Conservation (phyloP, 345 rosid genomes). For the Eucalyptus globulus region DNA sequence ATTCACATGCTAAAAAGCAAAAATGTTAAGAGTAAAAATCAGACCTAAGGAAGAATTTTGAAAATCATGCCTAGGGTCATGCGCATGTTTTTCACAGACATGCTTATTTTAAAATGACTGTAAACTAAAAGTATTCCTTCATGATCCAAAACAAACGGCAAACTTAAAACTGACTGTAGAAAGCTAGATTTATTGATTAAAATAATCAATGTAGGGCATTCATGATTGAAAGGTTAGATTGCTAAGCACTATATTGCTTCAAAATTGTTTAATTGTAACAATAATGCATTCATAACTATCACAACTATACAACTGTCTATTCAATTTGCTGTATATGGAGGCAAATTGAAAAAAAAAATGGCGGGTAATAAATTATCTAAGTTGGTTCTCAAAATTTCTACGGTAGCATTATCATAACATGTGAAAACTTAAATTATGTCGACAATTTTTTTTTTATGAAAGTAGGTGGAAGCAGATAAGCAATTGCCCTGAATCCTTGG, state of each 20-base stretch:
- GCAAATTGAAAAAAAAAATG: background rate
- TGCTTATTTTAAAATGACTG: background rate
- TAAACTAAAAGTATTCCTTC: background rate
- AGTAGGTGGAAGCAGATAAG: background rate
- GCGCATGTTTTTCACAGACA: background rate
- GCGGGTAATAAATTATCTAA: background rate
- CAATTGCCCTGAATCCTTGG: background rate
- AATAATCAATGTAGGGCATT: background rate
- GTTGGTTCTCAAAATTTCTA: background rate
- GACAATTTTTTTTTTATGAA: background rate
- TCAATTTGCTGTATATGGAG: background rate
- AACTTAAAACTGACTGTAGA: background rate
- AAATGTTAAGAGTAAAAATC: background rate
- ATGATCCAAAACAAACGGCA: background rate
- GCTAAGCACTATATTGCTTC: background rate
- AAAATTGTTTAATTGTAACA: background rate
- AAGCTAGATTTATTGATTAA: background rate
- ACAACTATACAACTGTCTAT: background rate
- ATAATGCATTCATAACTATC: background rate
- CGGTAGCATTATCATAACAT: background rate
- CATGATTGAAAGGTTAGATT: background rate
- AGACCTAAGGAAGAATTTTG: background rate
- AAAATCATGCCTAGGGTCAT: background rate
- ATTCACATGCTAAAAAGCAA: background rate
- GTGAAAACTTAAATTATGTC: background rate